phyloP scores from a whole-genome alignment of 2,329 filamentous ascomycete genomes.

The Fonsecaea pugnacius region DNA sequence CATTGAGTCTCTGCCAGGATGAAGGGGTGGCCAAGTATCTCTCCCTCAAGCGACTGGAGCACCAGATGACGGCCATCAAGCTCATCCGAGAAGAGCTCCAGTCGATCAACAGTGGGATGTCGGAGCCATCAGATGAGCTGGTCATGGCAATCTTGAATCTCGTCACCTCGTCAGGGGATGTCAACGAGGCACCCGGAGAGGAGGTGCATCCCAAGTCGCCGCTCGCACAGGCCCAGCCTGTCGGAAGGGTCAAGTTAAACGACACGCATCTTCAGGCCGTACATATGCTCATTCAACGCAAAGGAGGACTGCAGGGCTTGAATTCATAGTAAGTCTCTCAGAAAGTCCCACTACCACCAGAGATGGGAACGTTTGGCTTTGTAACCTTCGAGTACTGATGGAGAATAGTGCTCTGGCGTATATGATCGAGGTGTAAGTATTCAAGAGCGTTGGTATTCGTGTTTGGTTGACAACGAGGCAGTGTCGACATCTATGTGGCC shows the following conservation, averaged over 20 bases:
- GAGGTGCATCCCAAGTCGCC: slow-evolving; percentile 4
- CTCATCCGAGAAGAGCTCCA: slow-evolving; percentile 8
- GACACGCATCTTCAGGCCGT: slow-evolving; percentile 3
- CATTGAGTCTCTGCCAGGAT: neutral
- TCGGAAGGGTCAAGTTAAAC: slow-evolving; percentile 4
- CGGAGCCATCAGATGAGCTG: slow-evolving; percentile 3
- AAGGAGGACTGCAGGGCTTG: neutral
- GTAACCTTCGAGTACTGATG: neutral
- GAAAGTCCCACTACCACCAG: neutral
- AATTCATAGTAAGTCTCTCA: slow-evolving; percentile 4
- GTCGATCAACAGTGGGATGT: neutral
- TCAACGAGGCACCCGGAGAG: neutral
- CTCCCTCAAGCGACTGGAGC: slow-evolving; percentile 2
- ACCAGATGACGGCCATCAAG: neutral
- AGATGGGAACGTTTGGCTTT: neutral
- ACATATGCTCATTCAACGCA: slow-evolving; percentile 1
- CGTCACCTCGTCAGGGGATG: slow-evolving; percentile 2
- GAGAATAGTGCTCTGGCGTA: neutral
- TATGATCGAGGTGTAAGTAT: slow-evolving; percentile 8
- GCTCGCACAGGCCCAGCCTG: slow-evolving; percentile 5
- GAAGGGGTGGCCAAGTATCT: neutral
- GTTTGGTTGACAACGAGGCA: neutral
- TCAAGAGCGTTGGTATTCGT: neutral
- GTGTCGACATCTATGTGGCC: slow-evolving; percentile 3
- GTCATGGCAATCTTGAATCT: slow-evolving; percentile 9